These are phyloP conservation scores for Penicillium corylophilum DNA, from an alignment of 2,329 filamentous ascomycete species.

Conservation along the genomic window DNA sequence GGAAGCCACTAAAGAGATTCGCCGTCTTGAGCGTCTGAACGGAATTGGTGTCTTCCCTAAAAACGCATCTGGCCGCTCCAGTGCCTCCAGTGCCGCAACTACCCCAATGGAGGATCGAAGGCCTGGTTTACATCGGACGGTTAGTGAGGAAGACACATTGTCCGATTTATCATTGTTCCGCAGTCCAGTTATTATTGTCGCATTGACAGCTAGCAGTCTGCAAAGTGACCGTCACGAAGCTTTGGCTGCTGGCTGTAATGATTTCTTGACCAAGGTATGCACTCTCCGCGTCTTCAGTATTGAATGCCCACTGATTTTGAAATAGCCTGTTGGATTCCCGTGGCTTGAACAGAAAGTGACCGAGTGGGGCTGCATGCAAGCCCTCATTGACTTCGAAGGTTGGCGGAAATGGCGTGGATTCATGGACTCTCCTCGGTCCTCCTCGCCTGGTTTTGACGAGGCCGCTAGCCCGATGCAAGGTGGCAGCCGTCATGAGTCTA, in stretches of 20 bases:
- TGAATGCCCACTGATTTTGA: conserved; percentile 5
- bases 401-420: conserved; percentile 98
- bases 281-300: conserved; percentile 5
- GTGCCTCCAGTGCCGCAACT: conserved; percentile 32
- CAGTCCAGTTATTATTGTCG: conserved; percentile 95
- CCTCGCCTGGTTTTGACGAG: conserved; percentile 20
- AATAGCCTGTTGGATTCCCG: conserved; percentile 89
- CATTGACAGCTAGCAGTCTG: conserved; percentile 87
- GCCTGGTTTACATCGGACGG: conserved; percentile 19
- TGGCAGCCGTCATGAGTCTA: conserved; percentile 13
- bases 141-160: conserved; percentile 40
- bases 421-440: conserved; percentile 32
- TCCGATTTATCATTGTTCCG: conserved; percentile 67
- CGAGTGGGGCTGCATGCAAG: conserved; percentile 99
- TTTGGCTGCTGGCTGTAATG: conserved; percentile 91
- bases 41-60: conserved; percentile 87
- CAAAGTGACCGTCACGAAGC: conserved; percentile 96
- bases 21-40: conserved; percentile 83
- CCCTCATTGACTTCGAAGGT: conserved; percentile 95
- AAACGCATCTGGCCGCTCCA: conserved; percentile 56
- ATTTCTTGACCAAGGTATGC: conserved; percentile 92
- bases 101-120: conserved; percentile 18
- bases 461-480: conserved; percentile 30
- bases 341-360: conserved; percentile 98
- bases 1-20: conserved; percentile 91